Evolutionary conservation across 1,284 basidiomycete genomes (phyloP), one percentile per base, ranked within the genome.

Genomic region (Amylostereum areolatum): DNA sequence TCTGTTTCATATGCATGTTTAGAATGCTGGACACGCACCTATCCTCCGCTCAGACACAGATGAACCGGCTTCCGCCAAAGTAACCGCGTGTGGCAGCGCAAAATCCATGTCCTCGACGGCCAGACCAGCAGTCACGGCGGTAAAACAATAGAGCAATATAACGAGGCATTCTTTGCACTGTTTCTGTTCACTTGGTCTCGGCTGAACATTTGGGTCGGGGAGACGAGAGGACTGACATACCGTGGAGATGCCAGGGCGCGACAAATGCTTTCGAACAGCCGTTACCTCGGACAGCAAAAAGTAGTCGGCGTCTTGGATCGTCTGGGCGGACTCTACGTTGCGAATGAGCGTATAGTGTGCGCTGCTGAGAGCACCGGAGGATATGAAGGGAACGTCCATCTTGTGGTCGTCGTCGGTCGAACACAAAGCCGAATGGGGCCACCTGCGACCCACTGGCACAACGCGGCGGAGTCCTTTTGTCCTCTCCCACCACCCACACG

Each of bases 331-430:
- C 64, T 90, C 88, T 9, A 88, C 73, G 54, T 78, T 82, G 49
- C 81, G 76, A 41, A 89, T 83, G 34, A 91, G 71, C 34, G 75
- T 67, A 64, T 89, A 91, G 54, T 90, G 85, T 11, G 75, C 72
- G 58, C 85, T 75, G 66, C 75, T 86, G 53, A 84, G 70, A 25
- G 88, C 86, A 36, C 85, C 84, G 33, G 88, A 91, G 10, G 83
- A 82, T 45, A 75, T 68, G 64, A 85, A 89, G 5, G 86, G 82
- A 10, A 87, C 76, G 40, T 88, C 76, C 85, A 89, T 88, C 30
- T 18, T 18, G 18, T 18, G 18, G 18, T 18, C 18, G 18, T 18
- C 18, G 18, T 18, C n/a, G 39, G 18, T 18, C 43, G 35, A n/a
- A 28, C 28, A 35, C 32, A 35, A 6, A 9, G 42, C 36, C 18